Percentiles rank a stretch among this genome's conserved stretches.
phyloP scores from a whole-genome alignment of 2,329 filamentous ascomycete species.

The Botrytis porri region DNA sequence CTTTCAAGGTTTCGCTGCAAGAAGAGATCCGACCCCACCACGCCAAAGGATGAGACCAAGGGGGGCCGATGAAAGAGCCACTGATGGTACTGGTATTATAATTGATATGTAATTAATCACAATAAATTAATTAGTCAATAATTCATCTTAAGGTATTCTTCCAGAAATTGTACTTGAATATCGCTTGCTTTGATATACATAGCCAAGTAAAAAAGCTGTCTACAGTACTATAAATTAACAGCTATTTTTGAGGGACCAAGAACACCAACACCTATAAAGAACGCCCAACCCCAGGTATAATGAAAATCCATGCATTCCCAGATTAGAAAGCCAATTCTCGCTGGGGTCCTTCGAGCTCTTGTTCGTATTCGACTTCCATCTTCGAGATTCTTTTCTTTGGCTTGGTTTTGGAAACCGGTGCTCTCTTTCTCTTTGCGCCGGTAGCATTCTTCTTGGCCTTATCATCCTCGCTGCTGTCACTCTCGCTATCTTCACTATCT shows the following conservation, averaged over 20 bases:
- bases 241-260: neutral
- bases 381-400: conserved; percentile 49
- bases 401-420: conserved; percentile 35
- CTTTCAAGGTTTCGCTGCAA: conserved; percentile 19
- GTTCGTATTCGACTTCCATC: conserved; percentile 74
- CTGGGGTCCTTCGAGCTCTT: conserved; percentile 48
- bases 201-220: neutral
- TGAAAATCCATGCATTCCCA: conserved; percentile 15
- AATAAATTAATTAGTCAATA: neutral
- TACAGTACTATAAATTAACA: conserved; percentile 9
- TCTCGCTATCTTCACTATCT: conserved; percentile 55
- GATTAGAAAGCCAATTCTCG: conserved; percentile 25
- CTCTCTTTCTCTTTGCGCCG: conserved; percentile 50
- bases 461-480: conserved; percentile 47
- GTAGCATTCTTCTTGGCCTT: conserved; percentile 56
- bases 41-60: neutral
- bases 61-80: conserved; percentile 6
- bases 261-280: conserved; percentile 15
- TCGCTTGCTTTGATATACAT: neutral
- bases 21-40: conserved; percentile 16
- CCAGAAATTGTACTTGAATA: neutral
- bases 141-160: neutral
- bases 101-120: neutral
- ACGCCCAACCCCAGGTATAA: conserved; percentile 24
- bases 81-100: neutral